A percentile compares a stretch with the other conserved stretches of the same genome.
phyloP scores from a whole-genome alignment of 225 moss, liverwort and hornwort genomes.

The Bryoerythrophyllum caledonicum region DNA sequence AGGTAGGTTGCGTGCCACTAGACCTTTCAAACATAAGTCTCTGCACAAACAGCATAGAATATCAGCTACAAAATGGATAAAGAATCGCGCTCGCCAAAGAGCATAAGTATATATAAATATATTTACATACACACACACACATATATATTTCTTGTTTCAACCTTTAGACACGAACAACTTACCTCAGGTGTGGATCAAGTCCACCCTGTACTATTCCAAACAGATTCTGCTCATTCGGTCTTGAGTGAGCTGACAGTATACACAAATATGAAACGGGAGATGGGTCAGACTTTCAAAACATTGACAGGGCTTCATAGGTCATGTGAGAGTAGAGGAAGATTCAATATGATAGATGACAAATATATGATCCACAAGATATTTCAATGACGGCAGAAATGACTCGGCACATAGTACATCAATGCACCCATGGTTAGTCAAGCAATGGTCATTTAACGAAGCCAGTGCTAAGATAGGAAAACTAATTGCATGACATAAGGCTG shows the following conservation, averaged over 20 bases:
- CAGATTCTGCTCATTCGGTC: slow-evolving; percentile 82
- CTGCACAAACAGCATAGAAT: slow-evolving; percentile 46
- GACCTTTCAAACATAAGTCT: slow-evolving; percentile 67
- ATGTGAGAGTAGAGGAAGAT: neutral
- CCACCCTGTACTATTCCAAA: slow-evolving; percentile 98
- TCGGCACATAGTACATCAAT: too few species aligned
- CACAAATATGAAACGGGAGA: slow-evolving; percentile 29
- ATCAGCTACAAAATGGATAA: slow-evolving; percentile 19
- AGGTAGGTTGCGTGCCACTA: slow-evolving; percentile 73
- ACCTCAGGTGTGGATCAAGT: slow-evolving; percentile 78
- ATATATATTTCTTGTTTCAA: too few species aligned
- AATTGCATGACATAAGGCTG: too few species aligned
- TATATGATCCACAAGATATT: too few species aligned
- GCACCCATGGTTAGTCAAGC: too few species aligned
- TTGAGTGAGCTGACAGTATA: slow-evolving; percentile 60
- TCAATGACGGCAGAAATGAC: too few species aligned
- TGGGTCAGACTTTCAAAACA: slow-evolving; percentile 9
- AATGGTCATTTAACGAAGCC: too few species aligned
- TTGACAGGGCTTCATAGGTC: neutral
- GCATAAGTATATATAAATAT: too few species aligned
- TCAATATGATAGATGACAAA: neutral
- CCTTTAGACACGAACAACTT: too few species aligned
- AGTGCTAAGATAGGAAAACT: too few species aligned
- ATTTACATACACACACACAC: too few species aligned
- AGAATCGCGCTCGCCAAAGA: neutral